Evolutionary conservation across 345 rosid species (phyloP), one percentile per base, ranked within the genome.

Genomic region (Boechera stricta): DNA sequence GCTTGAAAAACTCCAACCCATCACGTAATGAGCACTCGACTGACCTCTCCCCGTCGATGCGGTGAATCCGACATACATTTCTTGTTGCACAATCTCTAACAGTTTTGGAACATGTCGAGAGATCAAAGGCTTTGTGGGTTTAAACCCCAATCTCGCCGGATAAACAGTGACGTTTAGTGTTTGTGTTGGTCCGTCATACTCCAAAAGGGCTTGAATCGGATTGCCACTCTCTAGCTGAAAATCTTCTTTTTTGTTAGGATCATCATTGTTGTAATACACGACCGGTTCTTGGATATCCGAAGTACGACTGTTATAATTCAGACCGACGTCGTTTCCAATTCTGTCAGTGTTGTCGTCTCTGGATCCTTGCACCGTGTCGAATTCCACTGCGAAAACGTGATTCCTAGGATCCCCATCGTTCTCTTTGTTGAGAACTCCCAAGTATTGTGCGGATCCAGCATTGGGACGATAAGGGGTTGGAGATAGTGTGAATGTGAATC

Each of bases 1-100:
- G n/a, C 75, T 52, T 0, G 82, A 64, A 67, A 89, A 89, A 75
- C 88, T 86, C 94, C 94, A 89, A 32, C 88, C 94, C 67, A 83
- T 63, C n/a, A 89, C 77, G 72, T 89, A 89, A 70, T 89, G 94
- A 53, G 84, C 78, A 83, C 90, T 85, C 16, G 77, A 45, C 56
- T 76, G 68, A 5, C 55, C 80, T 21, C 16, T 48, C 3, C 90
- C 89, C 0, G 90, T 86, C 4, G 87, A 65, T 15, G 93, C 84
- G 0, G 93, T 86, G 76, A 88, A 86, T 38, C 93, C 89, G 11
- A 72, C 84, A 4, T 77, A 87, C 84, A 85, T 85, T n/a, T 6
- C 39, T 36, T 82, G 83, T 35, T 29, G 26, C 28, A 85, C 62
- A 5, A 74, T 12, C 0, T 18, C 6, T 0, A 77, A 3, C 7